Percentiles rank a stretch among this genome's conserved stretches.
Conservation (phyloP, 2,329 filamentous ascomycete genomes). For the Penicillium sclerotigenum region DNA sequence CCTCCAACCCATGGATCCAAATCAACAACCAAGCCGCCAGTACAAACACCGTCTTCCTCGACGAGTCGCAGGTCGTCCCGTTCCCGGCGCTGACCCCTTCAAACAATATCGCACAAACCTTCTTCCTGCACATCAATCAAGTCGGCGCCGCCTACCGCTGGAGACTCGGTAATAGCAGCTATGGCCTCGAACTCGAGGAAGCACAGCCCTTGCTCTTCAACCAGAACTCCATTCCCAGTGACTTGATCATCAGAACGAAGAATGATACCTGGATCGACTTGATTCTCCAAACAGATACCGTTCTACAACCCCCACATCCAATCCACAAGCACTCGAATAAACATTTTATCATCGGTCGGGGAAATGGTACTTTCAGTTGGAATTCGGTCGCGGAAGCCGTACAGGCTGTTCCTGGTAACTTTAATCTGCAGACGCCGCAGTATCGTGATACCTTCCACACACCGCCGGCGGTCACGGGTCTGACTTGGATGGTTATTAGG, state of each 20-base stretch:
- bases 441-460: slow-evolving; percentile 52
- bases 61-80: slow-evolving; percentile 44
- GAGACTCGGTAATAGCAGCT: slow-evolving; percentile 27
- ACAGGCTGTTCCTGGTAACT: slow-evolving; percentile 47
- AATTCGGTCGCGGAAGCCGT: slow-evolving; percentile 54
- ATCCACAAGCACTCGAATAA: slow-evolving; percentile 66
- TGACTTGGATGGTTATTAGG: slow-evolving; percentile 45
- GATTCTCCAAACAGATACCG: slow-evolving; percentile 44
- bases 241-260: slow-evolving; percentile 48
- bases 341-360: slow-evolving; percentile 57
- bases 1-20: slow-evolving; percentile 48
- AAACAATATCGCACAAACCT: slow-evolving; percentile 43
- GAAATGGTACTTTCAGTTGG: slow-evolving; percentile 52
- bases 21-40: slow-evolving; percentile 45
- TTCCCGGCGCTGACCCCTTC: slow-evolving; percentile 50
- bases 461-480: slow-evolving; percentile 27
- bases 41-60: slow-evolving; percentile 45
- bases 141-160: slow-evolving; percentile 25
- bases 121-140: slow-evolving; percentile 23
- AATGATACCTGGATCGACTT: slow-evolving; percentile 56
- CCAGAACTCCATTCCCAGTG: slow-evolving; percentile 25
- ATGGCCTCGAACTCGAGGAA: slow-evolving; percentile 23
- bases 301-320: slow-evolving; percentile 55
- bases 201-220: slow-evolving; percentile 28
- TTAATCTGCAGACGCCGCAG: slow-evolving; percentile 59